These are phyloP conservation scores for Apiotrichum sp. DNA, from an alignment of 1,284 basidiomycete genomes.

Conservation along the genomic window DNA sequence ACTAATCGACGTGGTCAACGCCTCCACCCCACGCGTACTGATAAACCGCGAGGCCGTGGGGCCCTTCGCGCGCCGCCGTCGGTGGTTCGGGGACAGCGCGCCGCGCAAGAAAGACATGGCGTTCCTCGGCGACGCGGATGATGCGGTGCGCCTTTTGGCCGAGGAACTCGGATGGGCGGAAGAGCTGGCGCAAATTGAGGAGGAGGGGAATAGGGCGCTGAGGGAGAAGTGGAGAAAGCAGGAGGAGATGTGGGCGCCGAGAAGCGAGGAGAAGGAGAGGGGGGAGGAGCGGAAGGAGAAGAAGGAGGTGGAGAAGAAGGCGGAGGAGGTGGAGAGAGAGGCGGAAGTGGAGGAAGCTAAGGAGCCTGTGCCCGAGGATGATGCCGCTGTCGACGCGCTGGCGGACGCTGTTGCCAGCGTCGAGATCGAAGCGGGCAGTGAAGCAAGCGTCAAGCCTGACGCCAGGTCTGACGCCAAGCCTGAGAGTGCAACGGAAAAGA, in stretches of 20 bases:
- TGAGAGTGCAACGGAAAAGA: too few species aligned
- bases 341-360: neutral
- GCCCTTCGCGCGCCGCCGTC: conserved; percentile 22
- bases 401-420: neutral
- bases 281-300: neutral
- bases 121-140: conserved; percentile 46
- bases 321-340: neutral
- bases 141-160: conserved; percentile 31
- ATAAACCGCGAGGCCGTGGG: conserved; percentile 55
- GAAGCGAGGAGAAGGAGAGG: neutral
- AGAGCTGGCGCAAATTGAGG: conserved; percentile 34
- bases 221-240: conserved; percentile 25
- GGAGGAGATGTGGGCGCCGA: conserved; percentile 3
- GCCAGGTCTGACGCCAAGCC: too few species aligned
- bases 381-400: conserved; percentile 5
- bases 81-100: neutral
- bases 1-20: conserved; percentile 48
- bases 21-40: conserved; percentile 48
- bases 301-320: conserved; percentile 5
- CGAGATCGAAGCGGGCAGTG: neutral
- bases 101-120: conserved; percentile 34
- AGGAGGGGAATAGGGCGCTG: conserved; percentile 23
- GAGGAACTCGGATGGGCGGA: conserved; percentile 42
- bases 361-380: neutral
- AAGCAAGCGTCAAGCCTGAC: too few species aligned